A percentile compares a stretch with the other conserved stretches of the same genome.
Conservation (phyloP, 164 flowering plant genomes). For the Magnolia kwangsiensis region DNA sequence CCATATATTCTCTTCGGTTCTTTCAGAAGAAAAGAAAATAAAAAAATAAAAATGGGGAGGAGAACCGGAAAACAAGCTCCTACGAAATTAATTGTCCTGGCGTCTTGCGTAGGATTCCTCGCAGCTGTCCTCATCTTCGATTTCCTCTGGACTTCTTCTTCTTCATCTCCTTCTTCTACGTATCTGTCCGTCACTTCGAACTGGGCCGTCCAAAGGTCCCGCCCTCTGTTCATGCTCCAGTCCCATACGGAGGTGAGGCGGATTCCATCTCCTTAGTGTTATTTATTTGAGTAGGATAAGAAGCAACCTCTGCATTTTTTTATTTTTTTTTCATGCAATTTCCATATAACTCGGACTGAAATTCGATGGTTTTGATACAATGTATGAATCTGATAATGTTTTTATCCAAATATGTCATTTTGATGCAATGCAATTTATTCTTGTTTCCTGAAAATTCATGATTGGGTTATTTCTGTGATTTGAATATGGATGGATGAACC, state of each 20-base stretch:
- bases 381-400: neutral
- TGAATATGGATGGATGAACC: too few relatives aligned
- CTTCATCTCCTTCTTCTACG: conserved; percentile 25
- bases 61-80: conserved; percentile 21
- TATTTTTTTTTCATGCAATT: too few relatives aligned
- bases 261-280: neutral
- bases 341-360: too few relatives aligned
- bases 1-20: neutral
- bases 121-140: conserved; percentile 37
- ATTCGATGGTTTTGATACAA: neutral
- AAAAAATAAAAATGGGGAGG: conserved; percentile 17
- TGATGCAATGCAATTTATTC: too few relatives aligned
- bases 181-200: conserved; percentile 18
- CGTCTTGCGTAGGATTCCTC: conserved; percentile 29
- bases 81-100: conserved; percentile 15
- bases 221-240: conserved; percentile 6
- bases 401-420: too few relatives aligned
- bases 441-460: too few relatives aligned
- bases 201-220: conserved; percentile 19
- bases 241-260: conserved; percentile 11
- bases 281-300: neutral
- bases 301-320: neutral
- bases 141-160: conserved; percentile 55
- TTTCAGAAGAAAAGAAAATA: neutral
- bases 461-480: too few relatives aligned